Percentiles rank a stretch among this genome's conserved stretches.
Evolutionary conservation across 2,329 filamentous ascomycete species (phyloP).

Genomic region (Mycogone perniciosa): DNA sequence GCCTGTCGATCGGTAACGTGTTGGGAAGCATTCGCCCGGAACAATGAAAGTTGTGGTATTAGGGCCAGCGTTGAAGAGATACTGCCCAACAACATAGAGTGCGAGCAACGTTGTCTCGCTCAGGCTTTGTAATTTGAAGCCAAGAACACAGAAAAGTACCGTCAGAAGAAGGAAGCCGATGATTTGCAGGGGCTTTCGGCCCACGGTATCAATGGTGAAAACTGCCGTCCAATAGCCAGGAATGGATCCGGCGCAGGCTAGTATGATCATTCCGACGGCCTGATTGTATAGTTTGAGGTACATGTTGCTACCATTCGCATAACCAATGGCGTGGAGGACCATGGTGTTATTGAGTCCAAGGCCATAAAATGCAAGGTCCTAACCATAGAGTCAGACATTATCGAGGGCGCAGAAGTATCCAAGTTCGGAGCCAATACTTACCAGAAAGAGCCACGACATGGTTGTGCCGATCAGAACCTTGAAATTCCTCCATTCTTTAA

Average conservation of each 20-base stretch:
- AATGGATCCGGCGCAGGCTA: conserved; percentile 70
- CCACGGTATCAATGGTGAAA: conserved; percentile 65
- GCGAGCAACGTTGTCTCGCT: conserved; percentile 45
- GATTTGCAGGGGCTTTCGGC: conserved; percentile 70
- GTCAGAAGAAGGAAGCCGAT: conserved; percentile 56
- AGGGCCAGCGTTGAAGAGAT: conserved; percentile 61
- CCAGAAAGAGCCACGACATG: conserved; percentile 73
- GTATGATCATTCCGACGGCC: conserved; percentile 69
- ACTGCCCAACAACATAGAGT: conserved; percentile 58
- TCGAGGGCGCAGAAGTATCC: neutral
- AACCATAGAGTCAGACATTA: neutral
- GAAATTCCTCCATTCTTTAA: conserved; percentile 61
- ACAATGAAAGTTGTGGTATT: conserved; percentile 62
- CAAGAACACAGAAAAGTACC: conserved; percentile 55
- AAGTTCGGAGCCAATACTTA: conserved; percentile 20
- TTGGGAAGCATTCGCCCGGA: conserved; percentile 59
- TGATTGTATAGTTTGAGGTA: conserved; percentile 66
- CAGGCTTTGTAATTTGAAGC: conserved; percentile 50
- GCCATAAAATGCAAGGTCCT: conserved; percentile 64
- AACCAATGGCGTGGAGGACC: conserved; percentile 67
- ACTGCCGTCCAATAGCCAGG: conserved; percentile 78
- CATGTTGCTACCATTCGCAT: conserved; percentile 54
- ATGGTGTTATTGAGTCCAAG: conserved; percentile 70
- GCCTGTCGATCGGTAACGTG: conserved; percentile 53
- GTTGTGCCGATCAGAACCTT: conserved; percentile 71